Base-by-base conservation (phyloP, 2,329 filamentous ascomycete species). In the Pezicula radicicola region DNA sequence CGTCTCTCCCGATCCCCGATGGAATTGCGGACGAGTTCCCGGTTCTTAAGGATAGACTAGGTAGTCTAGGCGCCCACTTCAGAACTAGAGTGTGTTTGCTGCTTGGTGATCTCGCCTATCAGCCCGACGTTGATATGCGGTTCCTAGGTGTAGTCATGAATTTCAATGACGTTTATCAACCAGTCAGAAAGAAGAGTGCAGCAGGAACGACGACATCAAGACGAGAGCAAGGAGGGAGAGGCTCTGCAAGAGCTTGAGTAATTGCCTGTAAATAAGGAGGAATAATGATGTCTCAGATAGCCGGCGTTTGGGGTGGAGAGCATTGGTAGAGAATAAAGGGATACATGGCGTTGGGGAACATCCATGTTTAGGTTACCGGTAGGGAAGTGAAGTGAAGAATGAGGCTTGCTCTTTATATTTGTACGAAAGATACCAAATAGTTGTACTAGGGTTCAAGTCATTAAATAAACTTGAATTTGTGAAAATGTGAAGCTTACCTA, bases 111-210 rank as follows among this genome's bases (percentile, higher is more conserved):
- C 70, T 99, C 57, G 88, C 91, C 8, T 93, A 95, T 71, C 93
- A 97, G 71, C 87, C 91, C 1, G 94, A 99, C 68, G 86, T 92
- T 48, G 94, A 99, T 69, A 90, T 99, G 85, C 81, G 93, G 50
- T 97, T 97, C 76, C 73, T 99, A 59, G 94, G 91, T 37, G 91
- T 97, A 44, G 89, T 94, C 39, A 97, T 99, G 91, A 99, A 97
- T 72, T 99, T 97, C 72, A 99, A 99, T 71, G 93, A 97, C 68
- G 89, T 96, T 25, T 97, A 97, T 70, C 83, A 89, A 70, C 89
- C 90, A 13, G 81, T 85, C 42, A 78, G 85, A 63, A 81, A 85
- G 67, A 84, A 63, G 46, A 48, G 19, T 27, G 42, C 19, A 27
- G 48, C 50, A 15, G 55, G 42, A 16, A 56, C 55, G 28, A 41